phyloP scores from a whole-genome alignment of 768 basidiomycete species.

The Pisolithus marmoratus region DNA sequence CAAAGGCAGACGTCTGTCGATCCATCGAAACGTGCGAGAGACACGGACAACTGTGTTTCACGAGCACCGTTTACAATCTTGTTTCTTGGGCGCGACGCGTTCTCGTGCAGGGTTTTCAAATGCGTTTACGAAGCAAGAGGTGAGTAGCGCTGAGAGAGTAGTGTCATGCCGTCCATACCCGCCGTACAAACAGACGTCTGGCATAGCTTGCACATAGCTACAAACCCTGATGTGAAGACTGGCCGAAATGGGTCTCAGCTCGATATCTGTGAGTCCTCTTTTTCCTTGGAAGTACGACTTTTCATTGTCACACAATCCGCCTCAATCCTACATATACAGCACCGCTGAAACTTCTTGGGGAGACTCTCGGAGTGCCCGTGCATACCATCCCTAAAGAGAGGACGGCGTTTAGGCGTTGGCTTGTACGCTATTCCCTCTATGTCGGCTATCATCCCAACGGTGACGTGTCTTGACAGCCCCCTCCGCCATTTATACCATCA shows the following conservation, averaged over 20 bases:
- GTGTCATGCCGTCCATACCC: background rate
- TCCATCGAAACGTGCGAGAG: too few species aligned
- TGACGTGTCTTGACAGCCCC: constrained; percentile 33
- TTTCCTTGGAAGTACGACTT: background rate
- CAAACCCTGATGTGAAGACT: constrained; percentile 59
- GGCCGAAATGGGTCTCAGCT: constrained; percentile 57
- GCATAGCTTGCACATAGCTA: constrained; percentile 61
- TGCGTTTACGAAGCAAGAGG: constrained; percentile 61
- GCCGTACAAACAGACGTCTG: constrained; percentile 61
- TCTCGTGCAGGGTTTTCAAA: constrained; percentile 71
- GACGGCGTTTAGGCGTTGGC: constrained; percentile 59
- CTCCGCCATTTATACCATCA: constrained; percentile 27
- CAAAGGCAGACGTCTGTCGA: too few species aligned
- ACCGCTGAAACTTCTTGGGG: constrained; percentile 58
- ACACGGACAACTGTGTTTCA: background rate
- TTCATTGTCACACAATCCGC: background rate
- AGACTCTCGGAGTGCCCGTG: constrained; percentile 48
- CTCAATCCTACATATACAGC: constrained; percentile 38
- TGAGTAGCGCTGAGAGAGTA: constrained; percentile 22
- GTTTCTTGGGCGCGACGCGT: constrained; percentile 85
- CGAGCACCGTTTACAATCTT: constrained; percentile 60
- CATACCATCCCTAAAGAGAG: constrained; percentile 56
- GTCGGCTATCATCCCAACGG: background rate
- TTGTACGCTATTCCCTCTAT: constrained; percentile 34
- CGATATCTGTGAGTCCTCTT: constrained; percentile 42